These are phyloP conservation scores for Piloderma croceum DNA, from an alignment of 768 basidiomycete genomes.

Conservation along the genomic window DNA sequence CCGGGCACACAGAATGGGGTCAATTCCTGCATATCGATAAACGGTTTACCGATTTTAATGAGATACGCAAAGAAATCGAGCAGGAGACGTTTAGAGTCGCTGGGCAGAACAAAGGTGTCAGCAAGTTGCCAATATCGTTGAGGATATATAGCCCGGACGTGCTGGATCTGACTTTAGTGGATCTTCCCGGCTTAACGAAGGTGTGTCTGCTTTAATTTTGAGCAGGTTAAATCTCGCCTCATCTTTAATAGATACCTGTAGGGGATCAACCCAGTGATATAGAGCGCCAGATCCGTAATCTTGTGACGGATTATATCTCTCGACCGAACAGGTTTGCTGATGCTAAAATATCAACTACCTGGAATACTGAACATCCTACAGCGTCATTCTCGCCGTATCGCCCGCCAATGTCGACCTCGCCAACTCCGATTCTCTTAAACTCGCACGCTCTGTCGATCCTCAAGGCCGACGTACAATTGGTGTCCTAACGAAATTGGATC, in stretches of 20 bases:
- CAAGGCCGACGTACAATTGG: slow-evolving; percentile 96
- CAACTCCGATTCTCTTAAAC: slow-evolving; percentile 95
- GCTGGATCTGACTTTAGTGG: slow-evolving; percentile 91
- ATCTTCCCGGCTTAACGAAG: slow-evolving; percentile 95
- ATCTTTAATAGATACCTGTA: slow-evolving; percentile 68
- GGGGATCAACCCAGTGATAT: slow-evolving; percentile 98
- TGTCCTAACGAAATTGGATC: slow-evolving; percentile 92
- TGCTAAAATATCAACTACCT: neutral
- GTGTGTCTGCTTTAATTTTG: slow-evolving; percentile 34
- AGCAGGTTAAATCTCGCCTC: neutral
- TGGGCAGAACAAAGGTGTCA: slow-evolving; percentile 98
- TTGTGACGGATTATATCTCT: slow-evolving; percentile 94
- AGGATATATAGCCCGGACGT: slow-evolving; percentile 96
- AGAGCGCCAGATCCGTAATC: slow-evolving; percentile 88
- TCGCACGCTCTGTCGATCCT: slow-evolving; percentile 92
- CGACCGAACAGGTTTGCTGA: slow-evolving; percentile 84
- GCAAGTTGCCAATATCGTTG: slow-evolving; percentile 91
- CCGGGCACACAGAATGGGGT: slow-evolving; percentile 79
- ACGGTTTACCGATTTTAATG: slow-evolving; percentile 92
- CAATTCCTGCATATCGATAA: slow-evolving; percentile 97
- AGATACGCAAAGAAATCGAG: slow-evolving; percentile 95
- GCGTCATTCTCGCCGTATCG: slow-evolving; percentile 92
- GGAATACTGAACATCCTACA: neutral
- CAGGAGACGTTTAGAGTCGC: slow-evolving; percentile 96
- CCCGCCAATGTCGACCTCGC: slow-evolving; percentile 98